Base-by-base conservation (phyloP, 1,284 basidiomycete species). In the Lignosus rhinocerotis region DNA sequence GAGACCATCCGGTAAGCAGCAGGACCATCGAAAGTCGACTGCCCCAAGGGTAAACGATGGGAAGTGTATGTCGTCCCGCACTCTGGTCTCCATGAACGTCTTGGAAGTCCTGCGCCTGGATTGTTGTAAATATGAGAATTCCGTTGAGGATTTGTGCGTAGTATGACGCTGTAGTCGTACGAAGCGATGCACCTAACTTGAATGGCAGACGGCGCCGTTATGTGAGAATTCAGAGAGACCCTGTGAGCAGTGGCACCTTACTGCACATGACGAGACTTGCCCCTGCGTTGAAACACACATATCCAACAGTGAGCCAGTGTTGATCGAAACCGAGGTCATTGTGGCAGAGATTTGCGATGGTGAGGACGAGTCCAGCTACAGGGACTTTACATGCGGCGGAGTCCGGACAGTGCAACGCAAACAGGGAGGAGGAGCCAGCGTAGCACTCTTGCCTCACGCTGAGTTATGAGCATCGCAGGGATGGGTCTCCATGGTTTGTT, bases 401-500 rank as follows among this genome's bases (percentile, higher is more conserved):
- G n/a, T n/a, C 17, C 19, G 2, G 56, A 62, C 10, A 56, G 16
- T 52, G 75, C 73, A 34, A 77, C 74, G 4, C 73, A 69, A 19
- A 75, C 54, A 41, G 71, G 58, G 47, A 72, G 72, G 42, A 75
- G 72, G 3, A 72, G n/a, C 73, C 75, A 76, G 12, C 77, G 74
- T 2, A 80, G 68, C 1, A 61, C 42, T 7, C 59, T 59, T 1
- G 79, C 73, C 12, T 67, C 66, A 3, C 47, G 39, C 10, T 75
- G 53, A 10, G 76, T 68, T 25, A 81, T 75, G 2, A 75, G 72
- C 9, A 73, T 72, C 5, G 78, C 66, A 0, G 79, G 78, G 16
- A 82, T 66, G 2, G 80, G 80, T 10, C 80, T 64, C 68, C 76
- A 76, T 0, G 75, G 72, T 56, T 80, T 78, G 66, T 82, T 82